A percentile compares a stretch with the other conserved stretches of the same genome.
phyloP scores from a whole-genome alignment of 495 filamentous ascomycete genomes.

The Talaromyces proteolyticus region DNA sequence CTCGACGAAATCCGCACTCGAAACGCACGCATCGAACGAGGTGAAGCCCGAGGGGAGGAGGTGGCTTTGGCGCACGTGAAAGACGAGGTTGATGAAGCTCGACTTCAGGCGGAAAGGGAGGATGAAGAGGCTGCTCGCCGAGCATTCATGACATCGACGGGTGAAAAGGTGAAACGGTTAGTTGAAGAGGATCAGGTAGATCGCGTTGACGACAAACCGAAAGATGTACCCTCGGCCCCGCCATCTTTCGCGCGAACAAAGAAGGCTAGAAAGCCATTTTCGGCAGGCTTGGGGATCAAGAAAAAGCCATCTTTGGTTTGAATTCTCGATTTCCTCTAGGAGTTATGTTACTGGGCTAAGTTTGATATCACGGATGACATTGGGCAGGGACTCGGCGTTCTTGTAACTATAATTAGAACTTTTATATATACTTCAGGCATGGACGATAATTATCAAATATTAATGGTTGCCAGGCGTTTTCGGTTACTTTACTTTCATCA shows the following conservation, averaged over 20 bases:
- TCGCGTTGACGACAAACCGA: conserved; percentile 14
- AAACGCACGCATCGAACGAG: conserved; percentile 80
- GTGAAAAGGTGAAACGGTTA: conserved; percentile 46
- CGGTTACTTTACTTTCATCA: too few species aligned
- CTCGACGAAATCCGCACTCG: conserved; percentile 89
- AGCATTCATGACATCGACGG: conserved; percentile 66
- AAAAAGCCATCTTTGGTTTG: conserved; percentile 62
- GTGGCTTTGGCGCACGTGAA: conserved; percentile 35
- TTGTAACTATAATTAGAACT: too few species aligned
- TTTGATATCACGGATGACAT: too few species aligned
- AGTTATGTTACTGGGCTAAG: too few species aligned
- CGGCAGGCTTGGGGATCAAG: conserved; percentile 78
- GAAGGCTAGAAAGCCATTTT: conserved; percentile 78
- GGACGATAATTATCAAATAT: too few species aligned
- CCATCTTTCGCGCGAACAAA: conserved; percentile 70
- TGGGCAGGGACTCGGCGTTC: too few species aligned
- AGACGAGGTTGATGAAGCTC: conserved; percentile 49
- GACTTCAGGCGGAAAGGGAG: conserved; percentile 64
- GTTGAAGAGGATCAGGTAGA: conserved; percentile 37
- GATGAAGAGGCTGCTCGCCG: conserved; percentile 76
- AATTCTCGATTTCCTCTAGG: too few species aligned
- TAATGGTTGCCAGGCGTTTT: too few species aligned
- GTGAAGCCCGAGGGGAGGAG: conserved; percentile 48
- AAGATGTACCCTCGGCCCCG: conserved; percentile 42
- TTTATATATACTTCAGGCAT: too few species aligned